These are phyloP conservation scores for Iodosphaeria phyllophila DNA, from an alignment of 2,329 filamentous ascomycete genomes.

Conservation along the genomic window DNA sequence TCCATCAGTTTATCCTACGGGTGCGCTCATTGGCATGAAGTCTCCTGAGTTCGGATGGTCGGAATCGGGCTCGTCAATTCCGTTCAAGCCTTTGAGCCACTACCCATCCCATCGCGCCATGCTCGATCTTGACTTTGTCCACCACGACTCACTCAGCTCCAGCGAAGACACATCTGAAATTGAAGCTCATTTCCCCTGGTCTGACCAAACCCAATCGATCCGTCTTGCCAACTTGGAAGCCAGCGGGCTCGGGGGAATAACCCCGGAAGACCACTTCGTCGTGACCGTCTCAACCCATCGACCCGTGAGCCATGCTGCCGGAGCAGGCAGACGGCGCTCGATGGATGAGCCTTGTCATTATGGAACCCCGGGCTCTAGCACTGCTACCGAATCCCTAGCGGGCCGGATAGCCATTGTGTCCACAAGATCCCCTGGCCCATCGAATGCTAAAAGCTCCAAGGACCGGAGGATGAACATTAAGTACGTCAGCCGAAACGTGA, in stretches of 20 bases:
- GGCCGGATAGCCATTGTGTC: conserved; percentile 22
- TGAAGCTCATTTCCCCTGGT: conserved; percentile 28
- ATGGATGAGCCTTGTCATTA: no score
- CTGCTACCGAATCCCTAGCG: conserved; percentile 21
- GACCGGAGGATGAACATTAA: conserved; percentile 19
- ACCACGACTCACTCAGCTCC: conserved; percentile 14
- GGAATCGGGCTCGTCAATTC: conserved; percentile 30
- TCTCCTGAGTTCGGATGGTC: conserved; percentile 11
- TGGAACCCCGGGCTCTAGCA: conserved; percentile 8
- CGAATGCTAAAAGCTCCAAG: neutral
- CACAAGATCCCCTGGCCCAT: conserved; percentile 16
- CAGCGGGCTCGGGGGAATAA: conserved; percentile 37
- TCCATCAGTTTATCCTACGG: conserved; percentile 7
- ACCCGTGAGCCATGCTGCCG: conserved; percentile 14
- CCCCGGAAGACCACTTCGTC: conserved; percentile 45
- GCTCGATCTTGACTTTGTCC: conserved; percentile 9
- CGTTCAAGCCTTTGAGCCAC: conserved; percentile 30
- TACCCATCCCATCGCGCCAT: conserved; percentile 8
- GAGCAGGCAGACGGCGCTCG: no score
- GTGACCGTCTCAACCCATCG: conserved; percentile 33
- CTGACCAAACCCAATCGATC: conserved; percentile 18
- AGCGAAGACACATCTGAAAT: conserved; percentile 18
- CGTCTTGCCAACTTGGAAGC: conserved; percentile 27
- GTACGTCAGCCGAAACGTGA: conserved; percentile 24
- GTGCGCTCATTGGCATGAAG: conserved; percentile 11